Base-by-base conservation (phyloP, 768 basidiomycete genomes). In the Russula sp. region DNA sequence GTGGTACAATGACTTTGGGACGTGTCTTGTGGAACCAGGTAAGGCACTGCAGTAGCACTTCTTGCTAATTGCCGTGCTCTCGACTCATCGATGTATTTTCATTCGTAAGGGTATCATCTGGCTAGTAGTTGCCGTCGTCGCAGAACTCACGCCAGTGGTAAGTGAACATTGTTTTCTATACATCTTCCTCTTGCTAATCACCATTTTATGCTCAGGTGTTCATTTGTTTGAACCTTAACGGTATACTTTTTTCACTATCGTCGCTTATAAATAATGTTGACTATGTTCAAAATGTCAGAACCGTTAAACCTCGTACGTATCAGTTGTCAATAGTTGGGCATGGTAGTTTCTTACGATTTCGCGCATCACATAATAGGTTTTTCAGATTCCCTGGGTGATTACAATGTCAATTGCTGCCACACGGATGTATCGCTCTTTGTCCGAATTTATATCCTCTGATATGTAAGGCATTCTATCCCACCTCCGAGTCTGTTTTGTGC, bases 21-120 rank as follows among this genome's bases (percentile, higher is more conserved):
- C 20, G 32, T 13, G 32, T 48, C 44, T 22, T 58, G 14, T 57
- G 40, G 56, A 57, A 57, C 10, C 56, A 57, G 56, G 56, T 57
- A n/a, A 11, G 56, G 18, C 30, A 13, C 4, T 36, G 36, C 36
- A n/a, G 5, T 22, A 3, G 11, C 4, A 14, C 18, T 28, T 42
- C 24, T 16, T 2, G 28, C 5, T 13, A 7, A 20, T 16, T 40
- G 28, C 38, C 10, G 7, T 28, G 26, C 2, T 26, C 40, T 44
- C 42, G 2, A 28, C 44, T 28, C 5, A 28, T 20, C n/a, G 11
- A 30, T 5, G 10, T 18, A 14, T 26, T 30, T 57, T 7, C 20
- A 10, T n/a, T 44, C 13, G 6, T 13, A 8, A 57, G 56, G 56
- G 56, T 30, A 20, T 57, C 56, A 13, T 44, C 11, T 57, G 56